Conservation (phyloP, 371 early-diverging fungal genomes). For the Thermomucor indicae-seudaticae region DNA sequence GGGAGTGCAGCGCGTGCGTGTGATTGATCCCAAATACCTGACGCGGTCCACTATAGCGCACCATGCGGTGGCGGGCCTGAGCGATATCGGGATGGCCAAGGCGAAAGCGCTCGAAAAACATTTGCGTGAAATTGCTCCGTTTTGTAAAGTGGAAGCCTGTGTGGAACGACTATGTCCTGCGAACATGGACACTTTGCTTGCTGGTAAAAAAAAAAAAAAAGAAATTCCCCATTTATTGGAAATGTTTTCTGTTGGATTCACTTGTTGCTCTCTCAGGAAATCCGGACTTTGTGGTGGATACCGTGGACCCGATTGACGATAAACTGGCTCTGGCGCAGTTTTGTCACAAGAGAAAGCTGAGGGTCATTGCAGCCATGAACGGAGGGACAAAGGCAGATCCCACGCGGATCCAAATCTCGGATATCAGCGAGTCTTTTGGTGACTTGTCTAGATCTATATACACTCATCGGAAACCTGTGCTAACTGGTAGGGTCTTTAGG, state of each 20-base stretch:
- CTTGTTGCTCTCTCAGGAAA: no score
- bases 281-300: slow-evolving; percentile 78
- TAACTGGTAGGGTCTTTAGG: slow-evolving; percentile 39
- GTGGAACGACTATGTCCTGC: slow-evolving; percentile 62
- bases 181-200: slow-evolving; percentile 59
- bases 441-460: slow-evolving; percentile 2
- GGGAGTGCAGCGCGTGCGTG: slow-evolving; percentile 79
- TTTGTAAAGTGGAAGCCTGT: slow-evolving; percentile 68
- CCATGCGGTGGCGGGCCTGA: slow-evolving; percentile 83
- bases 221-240: no score
- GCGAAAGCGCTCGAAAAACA: slow-evolving; percentile 67
- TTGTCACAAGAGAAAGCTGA: slow-evolving; percentile 68
- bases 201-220: no score
- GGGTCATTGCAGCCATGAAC: slow-evolving; percentile 86
- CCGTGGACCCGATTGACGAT: slow-evolving; percentile 88
- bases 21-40: slow-evolving; percentile 92
- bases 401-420: slow-evolving; percentile 87
- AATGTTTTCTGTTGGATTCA: no score
- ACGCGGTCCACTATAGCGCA: slow-evolving; percentile 82
- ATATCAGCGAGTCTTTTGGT: slow-evolving; percentile 83
- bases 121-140: slow-evolving; percentile 72
- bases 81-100: slow-evolving; percentile 86
- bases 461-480: background rate
- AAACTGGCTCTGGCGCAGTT: slow-evolving; percentile 83
- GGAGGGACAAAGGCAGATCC: slow-evolving; percentile 95